Evolutionary conservation across 2,329 filamentous ascomycete species (phyloP).

Genomic region (Neocatenulostroma microsporum): DNA sequence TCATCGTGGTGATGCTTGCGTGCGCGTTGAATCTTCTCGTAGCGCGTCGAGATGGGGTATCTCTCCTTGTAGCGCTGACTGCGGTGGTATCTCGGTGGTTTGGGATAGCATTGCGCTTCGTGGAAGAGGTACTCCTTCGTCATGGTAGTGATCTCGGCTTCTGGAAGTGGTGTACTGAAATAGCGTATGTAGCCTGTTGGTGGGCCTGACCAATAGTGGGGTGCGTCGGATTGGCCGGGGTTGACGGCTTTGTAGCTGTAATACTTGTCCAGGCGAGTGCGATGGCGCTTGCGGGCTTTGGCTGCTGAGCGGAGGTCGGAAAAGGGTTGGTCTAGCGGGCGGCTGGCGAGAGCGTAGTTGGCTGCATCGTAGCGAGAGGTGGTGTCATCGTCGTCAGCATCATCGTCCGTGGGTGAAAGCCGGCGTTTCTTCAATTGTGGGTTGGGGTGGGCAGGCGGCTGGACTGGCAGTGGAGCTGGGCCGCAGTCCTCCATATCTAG

Average conservation of each 20-base stretch:
- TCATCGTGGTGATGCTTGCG: too few relatives aligned
- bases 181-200: neutral
- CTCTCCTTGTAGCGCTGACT: neutral
- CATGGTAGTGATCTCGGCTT: neutral
- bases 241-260: slow-evolving; percentile 10
- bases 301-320: slow-evolving; percentile 13
- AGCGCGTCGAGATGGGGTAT: too few relatives aligned
- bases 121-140: slow-evolving; percentile 3
- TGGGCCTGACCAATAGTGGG: slow-evolving; percentile 3
- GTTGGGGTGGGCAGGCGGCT: too few relatives aligned
- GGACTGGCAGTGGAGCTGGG: too few relatives aligned
- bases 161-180: neutral
- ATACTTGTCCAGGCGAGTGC: slow-evolving; percentile 9
- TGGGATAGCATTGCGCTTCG: slow-evolving; percentile 8
- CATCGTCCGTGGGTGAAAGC: too few relatives aligned
- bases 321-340: slow-evolving; percentile 9
- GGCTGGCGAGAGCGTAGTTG: slow-evolving; percentile 4
- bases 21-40: too few relatives aligned
- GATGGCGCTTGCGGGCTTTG: slow-evolving; percentile 11
- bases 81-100: slow-evolving; percentile 1
- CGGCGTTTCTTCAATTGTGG: too few relatives aligned
- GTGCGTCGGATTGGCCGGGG: slow-evolving; percentile 7
- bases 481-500: too few relatives aligned
- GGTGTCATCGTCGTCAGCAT: too few relatives aligned
- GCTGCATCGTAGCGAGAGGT: neutral